Percentiles rank a stretch among this genome's conserved stretches.
phyloP scores from a whole-genome alignment of 352 stramenopile genomes.

The Thalassiosira pacifica region DNA sequence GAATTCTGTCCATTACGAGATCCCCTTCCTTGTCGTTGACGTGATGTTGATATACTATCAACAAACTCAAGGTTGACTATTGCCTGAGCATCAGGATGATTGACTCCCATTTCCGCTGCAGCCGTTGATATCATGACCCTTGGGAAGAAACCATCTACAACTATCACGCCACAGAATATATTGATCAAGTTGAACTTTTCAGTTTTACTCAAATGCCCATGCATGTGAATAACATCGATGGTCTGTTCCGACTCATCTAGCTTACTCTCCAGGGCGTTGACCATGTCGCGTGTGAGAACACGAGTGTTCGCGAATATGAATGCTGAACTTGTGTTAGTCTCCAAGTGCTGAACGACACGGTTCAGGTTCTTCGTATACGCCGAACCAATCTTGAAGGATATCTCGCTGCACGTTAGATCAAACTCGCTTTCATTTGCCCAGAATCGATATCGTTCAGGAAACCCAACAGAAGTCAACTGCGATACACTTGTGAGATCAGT shows the following conservation, averaged over 20 bases:
- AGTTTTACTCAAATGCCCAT: background rate
- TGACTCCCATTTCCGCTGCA: background rate
- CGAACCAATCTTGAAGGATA: too few species aligned
- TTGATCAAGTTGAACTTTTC: conserved; percentile 10
- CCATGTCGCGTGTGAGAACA: background rate
- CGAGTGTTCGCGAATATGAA: conserved; percentile 11
- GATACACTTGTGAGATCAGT: background rate
- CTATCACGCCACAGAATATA: background rate
- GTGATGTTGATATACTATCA: too few species aligned
- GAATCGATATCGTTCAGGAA: background rate
- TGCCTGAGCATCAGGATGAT: background rate
- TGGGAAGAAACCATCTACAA: background rate
- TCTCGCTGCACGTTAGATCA: too few species aligned
- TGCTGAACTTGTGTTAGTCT: background rate
- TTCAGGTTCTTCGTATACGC: too few species aligned
- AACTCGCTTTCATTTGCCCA: background rate
- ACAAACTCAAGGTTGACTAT: too few species aligned
- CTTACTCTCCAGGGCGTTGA: background rate
- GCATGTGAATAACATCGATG: background rate
- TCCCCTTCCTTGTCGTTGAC: too few species aligned
- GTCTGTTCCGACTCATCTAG: background rate
- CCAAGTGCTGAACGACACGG: too few species aligned
- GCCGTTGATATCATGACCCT: background rate
- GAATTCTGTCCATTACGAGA: too few species aligned
- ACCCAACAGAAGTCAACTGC: background rate